A percentile compares a stretch with the other conserved stretches of the same genome.
phyloP scores from a whole-genome alignment of 1,139 yeast genomes.

The Yamadazyma buinensis region DNA sequence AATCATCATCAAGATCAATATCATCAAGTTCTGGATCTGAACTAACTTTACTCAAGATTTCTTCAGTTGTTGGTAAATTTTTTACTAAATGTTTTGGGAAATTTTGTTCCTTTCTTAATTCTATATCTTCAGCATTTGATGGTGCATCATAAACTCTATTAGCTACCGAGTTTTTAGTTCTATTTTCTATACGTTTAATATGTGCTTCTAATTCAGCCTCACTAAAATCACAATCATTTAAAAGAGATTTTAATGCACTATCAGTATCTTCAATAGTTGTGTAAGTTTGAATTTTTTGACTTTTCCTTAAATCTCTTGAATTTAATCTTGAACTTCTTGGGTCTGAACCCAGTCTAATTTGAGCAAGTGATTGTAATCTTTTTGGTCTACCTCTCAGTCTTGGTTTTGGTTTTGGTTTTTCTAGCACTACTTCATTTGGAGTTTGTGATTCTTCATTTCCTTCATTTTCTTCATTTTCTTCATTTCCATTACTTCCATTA shows the following conservation, averaged over 20 bases:
- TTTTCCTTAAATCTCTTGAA: too few relatives aligned
- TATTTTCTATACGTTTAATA: slow-evolving; percentile 19
- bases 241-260: slow-evolving; percentile 2
- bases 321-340: too few relatives aligned
- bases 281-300: not conserved
- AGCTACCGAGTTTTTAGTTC: slow-evolving; percentile 17
- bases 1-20: slow-evolving; percentile 64
- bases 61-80: slow-evolving; percentile 52
- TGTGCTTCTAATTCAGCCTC: slow-evolving; percentile 15
- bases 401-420: not conserved
- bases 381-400: too few relatives aligned
- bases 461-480: slow-evolving; percentile 3
- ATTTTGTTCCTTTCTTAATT: slow-evolving; percentile 28
- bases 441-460: not conserved
- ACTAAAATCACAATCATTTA: slow-evolving; percentile 20
- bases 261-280: not conserved
- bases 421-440: not conserved
- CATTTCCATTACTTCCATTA: slow-evolving; percentile 4
- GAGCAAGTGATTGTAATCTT: not conserved
- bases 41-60: slow-evolving; percentile 48
- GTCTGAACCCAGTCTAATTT: too few relatives aligned
- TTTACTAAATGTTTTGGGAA: slow-evolving; percentile 53
- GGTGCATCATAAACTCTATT: slow-evolving; percentile 6
- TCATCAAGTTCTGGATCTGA: slow-evolving; percentile 58
- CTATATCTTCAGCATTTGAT: slow-evolving; percentile 3